Base-by-base conservation (phyloP, 2,329 filamentous ascomycete species). In the Aspergillus tubingensis region DNA sequence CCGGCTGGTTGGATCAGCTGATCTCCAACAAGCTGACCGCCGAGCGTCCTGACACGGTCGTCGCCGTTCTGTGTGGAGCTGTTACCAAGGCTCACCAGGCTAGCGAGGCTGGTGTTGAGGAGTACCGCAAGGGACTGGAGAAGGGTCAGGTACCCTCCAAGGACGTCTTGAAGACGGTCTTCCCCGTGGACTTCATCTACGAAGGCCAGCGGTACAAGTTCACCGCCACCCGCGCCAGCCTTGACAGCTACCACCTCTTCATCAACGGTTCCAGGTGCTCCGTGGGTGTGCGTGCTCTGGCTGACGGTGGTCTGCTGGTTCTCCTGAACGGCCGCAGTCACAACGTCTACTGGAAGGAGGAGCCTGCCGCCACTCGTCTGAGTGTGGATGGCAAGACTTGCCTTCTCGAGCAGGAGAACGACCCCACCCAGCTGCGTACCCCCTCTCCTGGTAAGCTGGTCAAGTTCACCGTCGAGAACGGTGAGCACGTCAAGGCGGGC, bases 281-380 rank as follows among this genome's bases (percentile, higher is more conserved):
- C 6, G 91, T 98, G 59, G 95, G 94, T 71, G 91, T 99, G 57
- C 91, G 95, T 70, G 90, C 93, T 53, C 86, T 99, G 66, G 92
- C 92, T 66, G 95, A 99, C 70, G 95, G 95, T 76, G 95, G 95
- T 76, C 86, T 99, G 10, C 85, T 99, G 59, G 87, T 99, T 65
- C 86, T 99, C 19, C 87, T 99, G 47, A 89, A 90, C 71, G 95
- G 95, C 62, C 91, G 92, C 77, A 96, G 91, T 69, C 95, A 99
- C 87, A 99, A 95, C 74, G 88, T 98, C 63, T 99, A 99, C 87
- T 99, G 95, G 95, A 98, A 98, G 81, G 95, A 99, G 75, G 95
- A 99, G 77, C 92, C 96, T 50, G 93, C 93, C 59, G 95, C 94
- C 39, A 97, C 95, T 54, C 93, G 95, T 76, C 81, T 99, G 68